Conservation (phyloP, 257 asterid genomes). For the Eustoma russellianum region DNA sequence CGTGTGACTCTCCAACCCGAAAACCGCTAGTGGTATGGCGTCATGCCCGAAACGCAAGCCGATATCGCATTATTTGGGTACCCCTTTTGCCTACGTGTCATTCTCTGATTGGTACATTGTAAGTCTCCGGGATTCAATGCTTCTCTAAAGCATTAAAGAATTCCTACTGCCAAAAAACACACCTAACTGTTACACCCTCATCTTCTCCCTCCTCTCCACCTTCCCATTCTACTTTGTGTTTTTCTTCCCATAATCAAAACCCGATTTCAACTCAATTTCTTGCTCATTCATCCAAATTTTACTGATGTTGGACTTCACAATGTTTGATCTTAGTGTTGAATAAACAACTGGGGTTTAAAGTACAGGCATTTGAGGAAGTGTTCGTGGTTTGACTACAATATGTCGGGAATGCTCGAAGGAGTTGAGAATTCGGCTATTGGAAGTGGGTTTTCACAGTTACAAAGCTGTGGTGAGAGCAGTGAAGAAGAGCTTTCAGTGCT, state of each 20-base stretch:
- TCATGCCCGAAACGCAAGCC: constrained; percentile 40
- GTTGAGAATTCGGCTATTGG: constrained; percentile 32
- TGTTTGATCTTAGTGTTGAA: constrained; percentile 7
- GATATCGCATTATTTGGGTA: constrained; percentile 29
- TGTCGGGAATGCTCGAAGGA: constrained; percentile 41
- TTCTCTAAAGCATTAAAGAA: constrained; percentile 13
- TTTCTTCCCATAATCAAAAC: constrained; percentile 28
- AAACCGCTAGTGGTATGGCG: constrained; percentile 23
- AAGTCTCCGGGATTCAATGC: constrained; percentile 46
- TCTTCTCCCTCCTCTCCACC: constrained; percentile 12
- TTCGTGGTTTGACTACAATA: neutral
- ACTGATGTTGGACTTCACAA: constrained; percentile 11
- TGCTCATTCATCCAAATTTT: constrained; percentile 8
- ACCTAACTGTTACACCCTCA: constrained; percentile 20
- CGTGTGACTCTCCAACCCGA: constrained; percentile 8
- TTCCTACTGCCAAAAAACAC: neutral
- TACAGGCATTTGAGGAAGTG: neutral
- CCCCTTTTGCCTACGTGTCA: constrained; percentile 24
- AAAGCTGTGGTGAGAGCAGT: constrained; percentile 71
- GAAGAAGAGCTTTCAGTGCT: constrained; percentile 81
- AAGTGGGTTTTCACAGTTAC: constrained; percentile 40
- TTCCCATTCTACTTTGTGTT: constrained; percentile 19
- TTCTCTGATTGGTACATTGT: constrained; percentile 13
- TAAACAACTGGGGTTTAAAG: neutral
- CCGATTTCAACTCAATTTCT: constrained; percentile 26